Evolutionary conservation across 2,329 filamentous ascomycete species (phyloP).

Genomic region (Cylindrodendrum hubeiense): DNA sequence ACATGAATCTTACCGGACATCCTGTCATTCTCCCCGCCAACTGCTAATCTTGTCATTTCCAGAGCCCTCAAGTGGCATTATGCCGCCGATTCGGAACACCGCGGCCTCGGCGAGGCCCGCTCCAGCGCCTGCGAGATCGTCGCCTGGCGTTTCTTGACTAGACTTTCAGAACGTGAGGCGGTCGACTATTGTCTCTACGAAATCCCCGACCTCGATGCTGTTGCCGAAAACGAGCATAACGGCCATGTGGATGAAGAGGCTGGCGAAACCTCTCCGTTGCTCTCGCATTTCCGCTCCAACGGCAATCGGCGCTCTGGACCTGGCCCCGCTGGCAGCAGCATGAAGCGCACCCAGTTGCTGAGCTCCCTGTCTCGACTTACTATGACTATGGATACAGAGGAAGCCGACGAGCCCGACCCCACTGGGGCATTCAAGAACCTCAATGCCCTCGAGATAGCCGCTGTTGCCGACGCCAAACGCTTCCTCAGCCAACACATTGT

Average conservation of each 20-base stretch:
- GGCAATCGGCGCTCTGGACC: conserved; percentile 34
- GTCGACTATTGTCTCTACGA: conserved; percentile 82
- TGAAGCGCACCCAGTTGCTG: conserved; percentile 62
- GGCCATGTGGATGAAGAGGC: conserved; percentile 54
- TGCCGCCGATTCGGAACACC: conserved; percentile 71
- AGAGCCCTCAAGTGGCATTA: conserved; percentile 84
- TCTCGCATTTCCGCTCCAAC: conserved; percentile 51
- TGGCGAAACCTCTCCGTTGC: conserved; percentile 62
- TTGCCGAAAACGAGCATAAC: conserved; percentile 38
- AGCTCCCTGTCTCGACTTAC: conserved; percentile 69
- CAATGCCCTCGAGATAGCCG: conserved; percentile 89
- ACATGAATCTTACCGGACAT: no score
- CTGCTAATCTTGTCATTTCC: conserved; percentile 23
- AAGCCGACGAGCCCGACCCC: conserved; percentile 67
- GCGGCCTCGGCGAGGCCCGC: conserved; percentile 75
- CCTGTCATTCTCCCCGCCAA: background rate
- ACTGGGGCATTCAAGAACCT: conserved; percentile 81
- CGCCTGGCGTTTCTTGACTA: conserved; percentile 81
- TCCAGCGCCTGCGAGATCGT: conserved; percentile 84
- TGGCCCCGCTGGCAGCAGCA: conserved; percentile 53
- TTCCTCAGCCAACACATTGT: conserved; percentile 85
- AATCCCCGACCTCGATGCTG: conserved; percentile 63
- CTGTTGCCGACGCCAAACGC: conserved; percentile 84
- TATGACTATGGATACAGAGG: conserved; percentile 51
- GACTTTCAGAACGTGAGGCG: conserved; percentile 78